Percentiles rank a stretch among this genome's conserved stretches.
phyloP scores from a whole-genome alignment of 1,284 basidiomycete genomes.

The Cutaneotrichosporon cavernicola region DNA sequence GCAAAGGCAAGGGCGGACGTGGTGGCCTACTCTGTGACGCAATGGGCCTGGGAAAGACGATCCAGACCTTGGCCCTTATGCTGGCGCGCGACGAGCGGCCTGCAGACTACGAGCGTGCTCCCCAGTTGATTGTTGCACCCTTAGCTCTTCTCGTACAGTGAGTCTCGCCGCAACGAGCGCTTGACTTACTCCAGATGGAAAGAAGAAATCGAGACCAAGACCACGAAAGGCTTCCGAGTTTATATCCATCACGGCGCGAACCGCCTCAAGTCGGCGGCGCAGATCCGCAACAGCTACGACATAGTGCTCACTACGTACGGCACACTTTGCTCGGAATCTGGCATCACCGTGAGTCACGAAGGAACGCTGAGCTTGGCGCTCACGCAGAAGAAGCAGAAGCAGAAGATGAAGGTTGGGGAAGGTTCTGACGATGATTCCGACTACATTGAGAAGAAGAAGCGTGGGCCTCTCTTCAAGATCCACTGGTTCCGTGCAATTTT shows the following conservation, averaged over 20 bases:
- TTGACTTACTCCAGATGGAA: conserved; percentile 41
- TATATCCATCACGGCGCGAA: conserved; percentile 49
- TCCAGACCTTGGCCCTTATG: conserved; percentile 53
- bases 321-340: conserved; percentile 35
- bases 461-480: conserved; percentile 43
- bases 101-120: conserved; percentile 36
- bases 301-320: conserved; percentile 52
- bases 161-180: conserved; percentile 14
- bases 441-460: conserved; percentile 17
- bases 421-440: conserved; percentile 22
- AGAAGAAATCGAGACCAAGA: conserved; percentile 52
- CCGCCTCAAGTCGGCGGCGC: conserved; percentile 32
- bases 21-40: conserved; percentile 51
- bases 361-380: background rate
- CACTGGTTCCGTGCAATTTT: conserved; percentile 53
- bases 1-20: conserved; percentile 26
- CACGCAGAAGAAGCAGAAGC: conserved; percentile 16
- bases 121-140: conserved; percentile 54
- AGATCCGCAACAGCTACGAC: conserved; percentile 44
- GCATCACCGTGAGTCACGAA: conserved; percentile 21
- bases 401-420: conserved; percentile 12
- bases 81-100: conserved; percentile 40
- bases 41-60: conserved; percentile 52
- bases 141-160: conserved; percentile 51
- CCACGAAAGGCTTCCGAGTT: conserved; percentile 37